Percentiles rank a stretch among this genome's conserved stretches.
Evolutionary conservation across 768 basidiomycete genomes (phyloP).

Genomic region (Agaricus subrufescens): DNA sequence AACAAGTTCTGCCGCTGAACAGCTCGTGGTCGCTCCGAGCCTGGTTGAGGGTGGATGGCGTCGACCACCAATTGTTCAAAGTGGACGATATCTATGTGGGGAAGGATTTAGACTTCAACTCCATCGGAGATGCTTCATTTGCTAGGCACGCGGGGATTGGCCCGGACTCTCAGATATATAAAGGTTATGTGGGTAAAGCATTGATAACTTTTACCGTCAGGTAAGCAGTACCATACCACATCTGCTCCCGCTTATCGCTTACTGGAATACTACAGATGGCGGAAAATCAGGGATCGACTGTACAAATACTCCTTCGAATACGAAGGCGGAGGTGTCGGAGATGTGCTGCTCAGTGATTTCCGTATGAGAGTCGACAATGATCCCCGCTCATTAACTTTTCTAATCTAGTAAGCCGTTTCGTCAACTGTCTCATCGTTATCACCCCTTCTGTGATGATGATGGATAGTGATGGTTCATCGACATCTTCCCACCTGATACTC

Average conservation of each 20-base stretch:
- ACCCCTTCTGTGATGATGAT: not conserved
- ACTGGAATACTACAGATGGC: constrained; percentile 38
- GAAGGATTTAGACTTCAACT: constrained; percentile 58
- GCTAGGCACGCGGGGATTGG: constrained; percentile 41
- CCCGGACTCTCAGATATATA: constrained; percentile 46
- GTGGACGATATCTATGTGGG: constrained; percentile 66
- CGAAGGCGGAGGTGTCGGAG: constrained; percentile 59
- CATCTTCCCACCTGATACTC: not conserved
- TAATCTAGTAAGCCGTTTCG: constrained; percentile 49
- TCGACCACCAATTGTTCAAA: constrained; percentile 61
- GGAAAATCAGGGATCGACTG: constrained; percentile 32
- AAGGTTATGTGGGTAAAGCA: constrained; percentile 51
- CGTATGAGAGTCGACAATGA: constrained; percentile 51
- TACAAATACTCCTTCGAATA: constrained; percentile 61
- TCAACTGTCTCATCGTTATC: not conserved
- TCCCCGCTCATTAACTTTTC: constrained; percentile 47
- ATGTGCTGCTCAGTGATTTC: constrained; percentile 47
- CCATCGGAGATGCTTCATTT: constrained; percentile 53
- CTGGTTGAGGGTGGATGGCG: constrained; percentile 54
- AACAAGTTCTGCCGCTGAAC: constrained; percentile 46
- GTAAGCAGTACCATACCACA: constrained; percentile 24
- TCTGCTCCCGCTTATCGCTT: not conserved
- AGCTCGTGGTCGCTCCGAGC: constrained; percentile 56
- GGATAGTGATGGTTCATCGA: not conserved
- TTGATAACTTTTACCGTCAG: constrained; percentile 51